Percentiles rank a stretch among this genome's conserved stretches.
These are phyloP conservation scores for Tylopilus sp. DNA, from an alignment of 1,284 basidiomycete genomes.

Conservation along the genomic window DNA sequence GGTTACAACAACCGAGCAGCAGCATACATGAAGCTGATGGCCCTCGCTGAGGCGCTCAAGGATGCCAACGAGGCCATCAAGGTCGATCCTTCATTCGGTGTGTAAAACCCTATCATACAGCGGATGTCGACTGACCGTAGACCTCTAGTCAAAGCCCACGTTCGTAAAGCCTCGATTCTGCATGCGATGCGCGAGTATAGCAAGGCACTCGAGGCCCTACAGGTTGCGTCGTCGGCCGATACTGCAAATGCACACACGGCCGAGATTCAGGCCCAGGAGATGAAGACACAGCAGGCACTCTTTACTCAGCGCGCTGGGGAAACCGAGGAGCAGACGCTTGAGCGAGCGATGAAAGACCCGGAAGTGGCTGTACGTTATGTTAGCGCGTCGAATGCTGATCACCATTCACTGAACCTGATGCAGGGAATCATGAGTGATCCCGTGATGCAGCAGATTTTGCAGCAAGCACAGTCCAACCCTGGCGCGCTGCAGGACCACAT, in stretches of 20 bases:
- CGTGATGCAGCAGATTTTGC: constrained; percentile 90
- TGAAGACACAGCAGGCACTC: constrained; percentile 80
- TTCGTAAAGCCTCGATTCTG: constrained; percentile 88
- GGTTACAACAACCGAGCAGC: constrained; percentile 98
- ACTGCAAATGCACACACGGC: constrained; percentile 71
- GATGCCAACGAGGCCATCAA: constrained; percentile 93
- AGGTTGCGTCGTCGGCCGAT: constrained; percentile 75
- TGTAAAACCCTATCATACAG: constrained; percentile 23
- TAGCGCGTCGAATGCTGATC: background rate
- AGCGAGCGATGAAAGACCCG: constrained; percentile 95
- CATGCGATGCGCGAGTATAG: constrained; percentile 91
- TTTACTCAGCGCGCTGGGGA: constrained; percentile 82
- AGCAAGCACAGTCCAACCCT: constrained; percentile 92
- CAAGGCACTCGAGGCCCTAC: constrained; percentile 79
- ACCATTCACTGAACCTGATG: constrained; percentile 8
- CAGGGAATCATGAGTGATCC: constrained; percentile 84
- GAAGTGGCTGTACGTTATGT: constrained; percentile 77
- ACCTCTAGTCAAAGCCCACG: constrained; percentile 85
- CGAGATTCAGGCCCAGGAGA: constrained; percentile 78
- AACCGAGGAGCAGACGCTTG: constrained; percentile 89
- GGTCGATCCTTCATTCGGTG: constrained; percentile 82
- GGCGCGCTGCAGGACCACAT: constrained; percentile 92
- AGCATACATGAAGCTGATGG: constrained; percentile 93
- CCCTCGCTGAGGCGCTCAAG: constrained; percentile 94
- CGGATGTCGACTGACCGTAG: background rate